phyloP scores from a whole-genome alignment of 2,329 filamentous ascomycete genomes.

The Chaetomium strumarium region DNA sequence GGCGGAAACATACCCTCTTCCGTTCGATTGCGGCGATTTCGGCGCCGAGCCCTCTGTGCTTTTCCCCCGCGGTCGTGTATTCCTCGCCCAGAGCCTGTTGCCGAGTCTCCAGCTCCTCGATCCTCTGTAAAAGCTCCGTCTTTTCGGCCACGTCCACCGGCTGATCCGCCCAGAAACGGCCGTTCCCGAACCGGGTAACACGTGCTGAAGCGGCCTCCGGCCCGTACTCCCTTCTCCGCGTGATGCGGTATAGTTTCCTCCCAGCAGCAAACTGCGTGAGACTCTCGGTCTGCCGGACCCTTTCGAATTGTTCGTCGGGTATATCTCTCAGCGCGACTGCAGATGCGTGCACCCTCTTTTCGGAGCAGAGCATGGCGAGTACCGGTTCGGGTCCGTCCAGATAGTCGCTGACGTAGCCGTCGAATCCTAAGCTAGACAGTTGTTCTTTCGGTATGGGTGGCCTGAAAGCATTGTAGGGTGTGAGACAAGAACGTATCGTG shows the following conservation, averaged over 20 bases:
- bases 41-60: constrained; percentile 37
- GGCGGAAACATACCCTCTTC: constrained; percentile 37
- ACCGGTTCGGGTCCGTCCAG: constrained; percentile 77
- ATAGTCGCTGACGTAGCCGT: constrained; percentile 74
- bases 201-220: constrained; percentile 64
- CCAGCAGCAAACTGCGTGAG: constrained; percentile 68
- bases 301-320: constrained; percentile 60
- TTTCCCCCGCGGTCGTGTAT: constrained; percentile 30
- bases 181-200: constrained; percentile 54
- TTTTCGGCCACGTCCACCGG: constrained; percentile 65
- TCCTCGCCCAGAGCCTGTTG: constrained; percentile 31
- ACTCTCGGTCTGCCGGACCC: constrained; percentile 50
- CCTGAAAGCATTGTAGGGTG: constrained; percentile 48
- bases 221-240: constrained; percentile 74
- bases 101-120: constrained; percentile 39
- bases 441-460: constrained; percentile 51
- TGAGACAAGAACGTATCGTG: constrained; percentile 59
- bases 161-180: constrained; percentile 69
- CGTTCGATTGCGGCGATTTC: constrained; percentile 38
- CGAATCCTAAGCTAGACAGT: constrained; percentile 57
- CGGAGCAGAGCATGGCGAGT: constrained; percentile 79
- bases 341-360: constrained; percentile 61
- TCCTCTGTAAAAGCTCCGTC: constrained; percentile 49
- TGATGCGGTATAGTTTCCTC: constrained; percentile 56
- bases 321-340: constrained; percentile 61